Conservation (phyloP, 2,329 filamentous ascomycete genomes). For the Stachybotrys echinatus region DNA sequence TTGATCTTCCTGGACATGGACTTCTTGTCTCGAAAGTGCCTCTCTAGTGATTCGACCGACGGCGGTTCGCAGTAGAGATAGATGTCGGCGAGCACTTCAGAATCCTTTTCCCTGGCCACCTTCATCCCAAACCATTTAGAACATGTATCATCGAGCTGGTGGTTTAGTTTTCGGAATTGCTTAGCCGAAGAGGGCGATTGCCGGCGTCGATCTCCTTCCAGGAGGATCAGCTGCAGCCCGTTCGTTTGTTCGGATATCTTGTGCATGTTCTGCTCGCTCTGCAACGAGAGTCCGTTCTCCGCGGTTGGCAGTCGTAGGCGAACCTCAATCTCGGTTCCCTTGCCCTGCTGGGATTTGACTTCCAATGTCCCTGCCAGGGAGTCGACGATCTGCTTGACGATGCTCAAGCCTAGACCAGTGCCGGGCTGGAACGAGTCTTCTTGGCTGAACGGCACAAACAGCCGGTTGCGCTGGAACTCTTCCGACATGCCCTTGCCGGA, state of each 20-base stretch:
- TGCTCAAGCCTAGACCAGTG: constrained; percentile 57
- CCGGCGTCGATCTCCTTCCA: constrained; percentile 7
- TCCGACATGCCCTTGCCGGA: constrained; percentile 60
- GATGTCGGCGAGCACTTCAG: constrained; percentile 12
- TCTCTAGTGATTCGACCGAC: constrained; percentile 8
- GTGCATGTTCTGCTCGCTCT: constrained; percentile 10
- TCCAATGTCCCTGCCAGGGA: constrained; percentile 55
- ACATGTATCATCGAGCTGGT: constrained; percentile 21
- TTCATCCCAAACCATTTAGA: constrained; percentile 28
- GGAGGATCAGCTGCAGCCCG: constrained; percentile 11
- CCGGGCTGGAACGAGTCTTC: constrained; percentile 57
- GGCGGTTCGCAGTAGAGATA: constrained; percentile 20
- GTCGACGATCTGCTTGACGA: constrained; percentile 56
- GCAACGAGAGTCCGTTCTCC: neutral
- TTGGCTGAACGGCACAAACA: constrained; percentile 60
- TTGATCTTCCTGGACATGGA: constrained; percentile 2
- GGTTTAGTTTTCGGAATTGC: constrained; percentile 17
- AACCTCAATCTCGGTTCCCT: constrained; percentile 51
- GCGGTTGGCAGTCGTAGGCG: constrained; percentile 31
- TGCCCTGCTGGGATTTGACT: constrained; percentile 45
- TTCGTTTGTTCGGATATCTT: constrained; percentile 8
- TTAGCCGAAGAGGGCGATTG: constrained; percentile 5
- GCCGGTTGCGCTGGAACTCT: constrained; percentile 52
- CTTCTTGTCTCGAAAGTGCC: constrained; percentile 9
- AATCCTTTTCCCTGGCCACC: constrained; percentile 11